These are phyloP conservation scores for Entonaema liquescens DNA, from an alignment of 495 filamentous ascomycete species.

Conservation along the genomic window DNA sequence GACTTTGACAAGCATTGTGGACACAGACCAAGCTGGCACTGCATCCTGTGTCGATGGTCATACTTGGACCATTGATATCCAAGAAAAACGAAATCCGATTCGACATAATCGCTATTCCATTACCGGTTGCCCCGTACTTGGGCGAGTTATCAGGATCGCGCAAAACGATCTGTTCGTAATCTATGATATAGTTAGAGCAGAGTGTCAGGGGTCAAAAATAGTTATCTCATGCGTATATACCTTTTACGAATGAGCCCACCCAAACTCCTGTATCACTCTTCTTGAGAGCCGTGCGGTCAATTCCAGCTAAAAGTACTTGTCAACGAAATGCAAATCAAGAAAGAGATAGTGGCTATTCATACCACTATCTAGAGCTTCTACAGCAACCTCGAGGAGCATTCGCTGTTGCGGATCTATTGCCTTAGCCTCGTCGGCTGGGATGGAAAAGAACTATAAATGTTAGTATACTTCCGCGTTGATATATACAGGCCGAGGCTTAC, in stretches of 20 bases:
- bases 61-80: slow-evolving; percentile 59
- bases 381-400: slow-evolving; percentile 53
- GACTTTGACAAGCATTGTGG: slow-evolving; percentile 74
- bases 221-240: slow-evolving; percentile 36
- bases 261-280: slow-evolving; percentile 47
- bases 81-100: slow-evolving; percentile 63
- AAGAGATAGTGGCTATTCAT: slow-evolving; percentile 31
- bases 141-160: slow-evolving; percentile 38
- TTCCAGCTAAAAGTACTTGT: slow-evolving; percentile 35
- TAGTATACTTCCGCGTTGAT: not conserved
- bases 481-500: slow-evolving; percentile 4
- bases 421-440: slow-evolving; percentile 45
- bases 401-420: slow-evolving; percentile 52
- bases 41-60: slow-evolving; percentile 82
- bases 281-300: slow-evolving; percentile 42
- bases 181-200: slow-evolving; percentile 30
- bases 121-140: slow-evolving; percentile 43
- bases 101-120: slow-evolving; percentile 54
- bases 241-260: slow-evolving; percentile 50
- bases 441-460: slow-evolving; percentile 29
- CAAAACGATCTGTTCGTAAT: slow-evolving; percentile 49
- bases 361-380: slow-evolving; percentile 56
- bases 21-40: slow-evolving; percentile 66
- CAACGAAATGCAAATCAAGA: slow-evolving; percentile 14
- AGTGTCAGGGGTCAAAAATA: not conserved